phyloP scores from a whole-genome alignment of 2,329 filamentous ascomycete genomes.

The Aspergillus sp. region DNA sequence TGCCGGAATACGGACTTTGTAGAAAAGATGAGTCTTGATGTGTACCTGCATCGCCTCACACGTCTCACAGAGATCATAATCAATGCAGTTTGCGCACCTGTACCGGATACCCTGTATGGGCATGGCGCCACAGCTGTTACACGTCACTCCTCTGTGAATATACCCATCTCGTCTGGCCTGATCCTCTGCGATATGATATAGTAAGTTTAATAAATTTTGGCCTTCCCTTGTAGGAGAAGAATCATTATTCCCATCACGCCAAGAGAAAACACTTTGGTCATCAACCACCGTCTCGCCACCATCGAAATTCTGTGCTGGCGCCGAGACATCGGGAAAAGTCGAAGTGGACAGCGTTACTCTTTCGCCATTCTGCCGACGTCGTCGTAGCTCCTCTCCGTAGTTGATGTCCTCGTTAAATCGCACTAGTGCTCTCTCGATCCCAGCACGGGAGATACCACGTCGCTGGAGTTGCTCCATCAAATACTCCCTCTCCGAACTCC shows the following conservation, averaged over 20 bases:
- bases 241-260: constrained; percentile 40
- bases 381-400: constrained; percentile 35
- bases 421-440: constrained; percentile 31
- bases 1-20: constrained; percentile 88
- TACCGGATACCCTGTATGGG: constrained; percentile 92
- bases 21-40: constrained; percentile 89
- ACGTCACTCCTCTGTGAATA: constrained; percentile 86
- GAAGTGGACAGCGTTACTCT: constrained; percentile 31
- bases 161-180: constrained; percentile 84
- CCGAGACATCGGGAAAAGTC: constrained; percentile 24
- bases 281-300: constrained; percentile 33
- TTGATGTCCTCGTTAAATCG: constrained; percentile 36
- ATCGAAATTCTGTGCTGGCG: constrained; percentile 22
- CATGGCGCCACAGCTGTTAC: constrained; percentile 80
- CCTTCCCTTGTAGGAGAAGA: constrained; percentile 47
- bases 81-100: constrained; percentile 89
- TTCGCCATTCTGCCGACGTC: constrained; percentile 34
- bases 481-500: constrained; percentile 31
- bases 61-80: constrained; percentile 91
- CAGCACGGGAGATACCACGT: constrained; percentile 34
- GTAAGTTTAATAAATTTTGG: constrained; percentile 75
- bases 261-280: constrained; percentile 42
- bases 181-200: constrained; percentile 92
- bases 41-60: constrained; percentile 74
- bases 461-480: constrained; percentile 33